Evolutionary conservation across 306 rosid species (phyloP).

Genomic region (Abrus precatorius): DNA sequence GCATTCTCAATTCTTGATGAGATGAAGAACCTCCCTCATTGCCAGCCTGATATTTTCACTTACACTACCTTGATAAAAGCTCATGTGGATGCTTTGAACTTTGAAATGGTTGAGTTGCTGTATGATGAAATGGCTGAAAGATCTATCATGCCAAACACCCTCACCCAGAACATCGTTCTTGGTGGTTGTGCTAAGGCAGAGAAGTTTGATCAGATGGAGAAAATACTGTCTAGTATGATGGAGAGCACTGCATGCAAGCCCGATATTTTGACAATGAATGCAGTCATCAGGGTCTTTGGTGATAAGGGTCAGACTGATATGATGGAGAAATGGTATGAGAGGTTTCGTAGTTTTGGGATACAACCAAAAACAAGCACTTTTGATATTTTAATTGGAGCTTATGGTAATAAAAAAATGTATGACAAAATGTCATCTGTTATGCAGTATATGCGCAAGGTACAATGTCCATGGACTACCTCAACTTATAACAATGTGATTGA

Average conservation of each 20-base stretch:
- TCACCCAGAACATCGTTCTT: slow-evolving; percentile 73
- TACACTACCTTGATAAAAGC: slow-evolving; percentile 76
- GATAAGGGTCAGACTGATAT: slow-evolving; percentile 70
- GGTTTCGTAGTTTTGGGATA: slow-evolving; percentile 70
- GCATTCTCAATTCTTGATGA: slow-evolving; percentile 67
- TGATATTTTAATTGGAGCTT: slow-evolving; percentile 79
- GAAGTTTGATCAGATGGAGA: slow-evolving; percentile 80
- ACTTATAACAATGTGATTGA: slow-evolving; percentile 88
- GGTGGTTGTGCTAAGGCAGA: slow-evolving; percentile 80
- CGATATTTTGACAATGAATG: slow-evolving; percentile 88
- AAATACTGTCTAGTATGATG: slow-evolving; percentile 76
- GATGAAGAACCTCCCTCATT: slow-evolving; percentile 75
- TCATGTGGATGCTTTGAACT: slow-evolving; percentile 64
- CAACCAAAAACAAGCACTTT: slow-evolving; percentile 84
- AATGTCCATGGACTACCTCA: slow-evolving; percentile 84
- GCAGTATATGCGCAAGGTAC: slow-evolving; percentile 85
- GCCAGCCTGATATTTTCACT: slow-evolving; percentile 86
- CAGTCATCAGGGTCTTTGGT: slow-evolving; percentile 73
- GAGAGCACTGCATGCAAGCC: slow-evolving; percentile 76
- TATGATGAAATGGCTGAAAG: slow-evolving; percentile 73
- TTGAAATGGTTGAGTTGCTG: slow-evolving; percentile 69
- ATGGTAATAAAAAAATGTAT: slow-evolving; percentile 80
- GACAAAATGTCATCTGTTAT: slow-evolving; percentile 89
- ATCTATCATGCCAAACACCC: slow-evolving; percentile 61
- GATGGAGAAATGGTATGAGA: slow-evolving; percentile 91